These are phyloP conservation scores for Solanum bulbocastanum DNA, from an alignment of 257 asterid species.

Conservation along the genomic window DNA sequence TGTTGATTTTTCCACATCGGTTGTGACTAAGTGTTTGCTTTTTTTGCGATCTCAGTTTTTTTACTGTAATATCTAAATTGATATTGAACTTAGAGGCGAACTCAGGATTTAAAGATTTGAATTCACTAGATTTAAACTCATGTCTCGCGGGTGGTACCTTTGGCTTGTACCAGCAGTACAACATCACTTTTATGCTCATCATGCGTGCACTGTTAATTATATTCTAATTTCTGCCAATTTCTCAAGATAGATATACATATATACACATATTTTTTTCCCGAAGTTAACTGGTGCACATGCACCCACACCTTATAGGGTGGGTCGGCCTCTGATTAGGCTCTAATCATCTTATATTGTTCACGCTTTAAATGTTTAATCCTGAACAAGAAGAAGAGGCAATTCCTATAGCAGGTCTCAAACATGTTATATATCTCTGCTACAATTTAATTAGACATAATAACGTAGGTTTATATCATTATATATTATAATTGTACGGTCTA, in stretches of 20 bases:
- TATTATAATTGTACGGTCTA: not conserved
- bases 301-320: no score
- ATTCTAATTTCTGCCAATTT: no score
- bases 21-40: not conserved
- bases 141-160: no score
- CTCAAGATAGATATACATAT: no score
- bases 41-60: fast-evolving
- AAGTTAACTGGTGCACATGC: no score
- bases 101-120: no score
- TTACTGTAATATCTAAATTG: not conserved
- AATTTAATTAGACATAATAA: not conserved
- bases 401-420: not conserved
- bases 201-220: no score
- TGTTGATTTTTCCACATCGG: not conserved
- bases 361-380: not conserved
- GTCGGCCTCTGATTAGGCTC: no score
- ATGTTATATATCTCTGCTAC: not conserved
- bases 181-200: no score
- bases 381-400: not conserved
- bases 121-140: no score
- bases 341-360: not conserved
- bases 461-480: not conserved
- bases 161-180: no score
- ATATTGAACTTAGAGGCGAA: not conserved
- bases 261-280: no score